phyloP scores from a whole-genome alignment of 352 stramenopile genomes.

The Phytophthora melonis region DNA sequence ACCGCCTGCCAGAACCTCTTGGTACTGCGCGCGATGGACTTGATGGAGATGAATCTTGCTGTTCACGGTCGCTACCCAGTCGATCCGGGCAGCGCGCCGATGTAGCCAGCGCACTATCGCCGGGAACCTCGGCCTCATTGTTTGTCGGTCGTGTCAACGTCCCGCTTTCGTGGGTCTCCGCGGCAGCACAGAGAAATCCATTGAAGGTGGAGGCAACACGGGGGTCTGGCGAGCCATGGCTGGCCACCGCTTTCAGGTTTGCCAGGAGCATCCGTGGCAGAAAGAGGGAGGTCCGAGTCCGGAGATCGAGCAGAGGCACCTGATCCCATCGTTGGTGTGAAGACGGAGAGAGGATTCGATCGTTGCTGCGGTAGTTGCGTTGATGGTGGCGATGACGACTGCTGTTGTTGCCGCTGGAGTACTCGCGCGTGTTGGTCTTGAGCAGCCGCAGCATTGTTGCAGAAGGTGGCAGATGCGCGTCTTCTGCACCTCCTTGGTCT shows the following conservation, averaged over 20 bases:
- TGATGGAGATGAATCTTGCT: conserved; percentile 75
- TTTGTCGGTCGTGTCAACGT: conserved; percentile 16
- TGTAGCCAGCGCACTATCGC: conserved; percentile 35
- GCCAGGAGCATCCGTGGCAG: conserved; percentile 13
- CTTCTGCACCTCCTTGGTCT: conserved; percentile 53
- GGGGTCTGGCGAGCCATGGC: conserved; percentile 16
- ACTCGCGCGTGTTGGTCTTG: conserved; percentile 42
- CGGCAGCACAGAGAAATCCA: conserved; percentile 20
- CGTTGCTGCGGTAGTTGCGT: conserved; percentile 9
- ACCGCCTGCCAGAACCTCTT: conserved; percentile 35
- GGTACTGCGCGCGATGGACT: conserved; percentile 46
- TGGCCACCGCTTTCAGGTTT: conserved; percentile 25
- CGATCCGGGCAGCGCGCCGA: conserved; percentile 34
- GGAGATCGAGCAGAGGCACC: conserved; percentile 23
- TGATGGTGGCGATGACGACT: not conserved
- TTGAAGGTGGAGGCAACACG: conserved; percentile 20
- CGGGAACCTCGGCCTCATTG: conserved; percentile 38
- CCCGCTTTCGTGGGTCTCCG: conserved; percentile 21
- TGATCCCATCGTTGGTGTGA: conserved; percentile 38
- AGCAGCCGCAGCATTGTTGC: conserved; percentile 60
- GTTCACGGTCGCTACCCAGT: conserved; percentile 24
- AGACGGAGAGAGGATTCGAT: conserved; percentile 20
- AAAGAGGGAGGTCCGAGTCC: conserved; percentile 20
- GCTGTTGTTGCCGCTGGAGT: conserved; percentile 36
- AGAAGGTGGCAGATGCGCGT: conserved; percentile 78